These are phyloP conservation scores for Cryptococcus sp. DNA, from an alignment of 1,284 basidiomycete genomes.

Conservation along the genomic window DNA sequence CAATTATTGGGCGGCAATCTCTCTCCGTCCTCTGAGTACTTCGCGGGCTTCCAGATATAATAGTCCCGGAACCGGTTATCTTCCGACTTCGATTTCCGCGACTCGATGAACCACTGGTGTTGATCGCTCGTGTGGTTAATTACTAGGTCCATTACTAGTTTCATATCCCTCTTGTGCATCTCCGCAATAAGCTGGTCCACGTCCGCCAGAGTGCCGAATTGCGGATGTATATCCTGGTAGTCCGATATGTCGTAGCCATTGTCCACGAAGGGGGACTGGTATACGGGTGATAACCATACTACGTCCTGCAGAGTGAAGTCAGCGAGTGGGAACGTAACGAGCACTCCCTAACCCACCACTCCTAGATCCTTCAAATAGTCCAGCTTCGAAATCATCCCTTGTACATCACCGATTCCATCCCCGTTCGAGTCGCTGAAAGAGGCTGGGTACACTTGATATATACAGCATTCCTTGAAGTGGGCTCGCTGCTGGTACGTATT, in stretches of 20 bases:
- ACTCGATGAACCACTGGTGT: slow-evolving; percentile 55
- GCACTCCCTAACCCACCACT: slow-evolving; percentile 54
- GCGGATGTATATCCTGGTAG: slow-evolving; percentile 52
- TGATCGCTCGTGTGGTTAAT: slow-evolving; percentile 54
- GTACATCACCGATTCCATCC: slow-evolving; percentile 75
- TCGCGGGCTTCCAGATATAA: slow-evolving; percentile 49
- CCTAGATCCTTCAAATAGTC: slow-evolving; percentile 72
- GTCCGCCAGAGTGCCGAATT: slow-evolving; percentile 53
- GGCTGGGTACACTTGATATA: slow-evolving; percentile 19
- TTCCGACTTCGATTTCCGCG: slow-evolving; percentile 42
- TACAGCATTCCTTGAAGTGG: slow-evolving; percentile 14
- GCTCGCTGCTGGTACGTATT: slow-evolving; percentile 6
- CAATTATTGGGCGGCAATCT: slow-evolving; percentile 53
- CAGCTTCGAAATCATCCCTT: slow-evolving; percentile 65
- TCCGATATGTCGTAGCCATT: slow-evolving; percentile 45
- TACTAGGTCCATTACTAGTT: slow-evolving; percentile 53
- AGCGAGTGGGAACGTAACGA: slow-evolving; percentile 56
- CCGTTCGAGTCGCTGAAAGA: slow-evolving; percentile 71
- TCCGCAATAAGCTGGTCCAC: slow-evolving; percentile 48
- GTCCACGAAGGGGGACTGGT: slow-evolving; percentile 30
- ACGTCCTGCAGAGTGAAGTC: slow-evolving; percentile 65
- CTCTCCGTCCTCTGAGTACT: slow-evolving; percentile 36
- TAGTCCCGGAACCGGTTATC: slow-evolving; percentile 49
- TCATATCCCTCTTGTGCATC: slow-evolving; percentile 46
- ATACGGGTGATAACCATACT: slow-evolving; percentile 47